Evolutionary conservation across 768 basidiomycete genomes (phyloP).

Genomic region (Pholiota conissans): DNA sequence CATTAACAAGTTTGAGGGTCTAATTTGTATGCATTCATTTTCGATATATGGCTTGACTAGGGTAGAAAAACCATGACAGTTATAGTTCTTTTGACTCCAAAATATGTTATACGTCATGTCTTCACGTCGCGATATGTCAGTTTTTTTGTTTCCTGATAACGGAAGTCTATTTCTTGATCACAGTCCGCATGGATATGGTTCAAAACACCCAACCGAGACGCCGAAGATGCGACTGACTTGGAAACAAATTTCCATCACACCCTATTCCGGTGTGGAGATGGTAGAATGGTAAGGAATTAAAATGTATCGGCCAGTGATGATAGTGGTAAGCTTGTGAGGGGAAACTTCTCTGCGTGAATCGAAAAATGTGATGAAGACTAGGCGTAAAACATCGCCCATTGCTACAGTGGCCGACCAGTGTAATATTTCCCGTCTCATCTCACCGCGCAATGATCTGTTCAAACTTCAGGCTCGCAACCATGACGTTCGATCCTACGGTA

Average conservation of each 20-base stretch:
- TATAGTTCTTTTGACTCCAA: no score
- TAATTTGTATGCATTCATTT: no score
- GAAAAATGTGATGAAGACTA: background rate
- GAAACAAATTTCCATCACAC: background rate
- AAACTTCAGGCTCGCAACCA: background rate
- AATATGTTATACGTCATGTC: no score
- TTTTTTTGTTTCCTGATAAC: background rate
- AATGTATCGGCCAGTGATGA: background rate
- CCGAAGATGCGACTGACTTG: background rate
- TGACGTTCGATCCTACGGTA: no score
- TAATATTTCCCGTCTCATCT: background rate
- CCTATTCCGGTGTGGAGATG: background rate
- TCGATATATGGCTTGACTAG: no score
- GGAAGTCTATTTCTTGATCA: background rate
- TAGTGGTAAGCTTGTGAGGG: background rate
- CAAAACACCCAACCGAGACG: background rate
- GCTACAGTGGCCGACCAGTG: background rate
- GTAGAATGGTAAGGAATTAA: background rate
- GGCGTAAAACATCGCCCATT: background rate
- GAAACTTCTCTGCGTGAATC: background rate
- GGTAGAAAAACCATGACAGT: no score
- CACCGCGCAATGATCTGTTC: background rate
- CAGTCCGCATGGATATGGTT: background rate
- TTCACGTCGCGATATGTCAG: no score
- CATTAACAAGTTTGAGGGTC: no score